phyloP scores from a whole-genome alignment of 805 yeast genomes.

The Jamesozyma hellenica region DNA sequence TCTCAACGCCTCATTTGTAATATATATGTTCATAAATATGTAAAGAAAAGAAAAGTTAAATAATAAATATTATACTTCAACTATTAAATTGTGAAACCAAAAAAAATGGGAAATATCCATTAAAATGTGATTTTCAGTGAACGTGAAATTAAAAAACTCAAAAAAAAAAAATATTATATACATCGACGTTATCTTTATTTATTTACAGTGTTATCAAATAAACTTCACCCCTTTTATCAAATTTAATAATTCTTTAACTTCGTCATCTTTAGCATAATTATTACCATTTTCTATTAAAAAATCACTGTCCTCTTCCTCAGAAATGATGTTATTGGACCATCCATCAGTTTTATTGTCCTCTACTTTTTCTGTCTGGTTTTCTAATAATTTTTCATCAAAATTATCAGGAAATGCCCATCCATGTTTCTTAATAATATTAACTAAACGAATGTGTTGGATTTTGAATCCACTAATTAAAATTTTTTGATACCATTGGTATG shows the following conservation, averaged over 20 bases:
- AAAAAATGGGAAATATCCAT: too few species aligned
- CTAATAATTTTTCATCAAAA: background rate
- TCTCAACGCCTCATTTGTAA: too few species aligned
- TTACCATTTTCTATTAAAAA: background rate
- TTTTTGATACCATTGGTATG: slow-evolving; percentile 23
- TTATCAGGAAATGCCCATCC: slow-evolving; percentile 22
- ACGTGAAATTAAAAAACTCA: too few species aligned
- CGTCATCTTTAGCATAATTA: background rate
- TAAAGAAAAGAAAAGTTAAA: too few species aligned
- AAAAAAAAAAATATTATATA: too few species aligned
- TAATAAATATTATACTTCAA: background rate
- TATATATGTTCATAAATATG: too few species aligned
- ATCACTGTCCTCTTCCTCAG: background rate
- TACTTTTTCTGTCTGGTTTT: background rate
- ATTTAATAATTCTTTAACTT: background rate
- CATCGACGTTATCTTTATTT: too few species aligned
- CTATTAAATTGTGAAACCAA: background rate
- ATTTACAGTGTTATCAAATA: too few species aligned
- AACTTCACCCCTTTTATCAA: background rate
- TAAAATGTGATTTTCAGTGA: too few species aligned
- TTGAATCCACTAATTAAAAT: slow-evolving; percentile 16
- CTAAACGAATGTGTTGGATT: slow-evolving; percentile 14
- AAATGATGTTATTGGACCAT: background rate
- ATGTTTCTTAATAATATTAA: slow-evolving; percentile 11
- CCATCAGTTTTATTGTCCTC: background rate